A percentile compares a stretch with the other conserved stretches of the same genome.
phyloP scores from a whole-genome alignment of 495 filamentous ascomycete genomes.

The Talaromyces borbonicus region DNA sequence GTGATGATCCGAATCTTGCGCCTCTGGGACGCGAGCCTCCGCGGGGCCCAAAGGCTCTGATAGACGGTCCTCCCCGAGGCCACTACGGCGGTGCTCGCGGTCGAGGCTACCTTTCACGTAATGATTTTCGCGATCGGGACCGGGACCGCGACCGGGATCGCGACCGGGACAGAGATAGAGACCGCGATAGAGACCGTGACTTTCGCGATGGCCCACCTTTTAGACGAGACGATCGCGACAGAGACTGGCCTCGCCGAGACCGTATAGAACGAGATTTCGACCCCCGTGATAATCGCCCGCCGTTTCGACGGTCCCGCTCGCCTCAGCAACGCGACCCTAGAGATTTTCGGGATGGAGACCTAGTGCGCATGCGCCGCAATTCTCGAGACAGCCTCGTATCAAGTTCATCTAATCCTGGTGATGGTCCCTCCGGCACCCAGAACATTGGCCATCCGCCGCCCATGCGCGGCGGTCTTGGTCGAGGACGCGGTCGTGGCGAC shows the following conservation, averaged over 20 bases:
- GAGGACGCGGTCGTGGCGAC: conserved; percentile 56
- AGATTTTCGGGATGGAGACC: conserved; percentile 38
- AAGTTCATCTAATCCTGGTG: conserved; percentile 56
- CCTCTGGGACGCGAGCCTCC: conserved; percentile 49
- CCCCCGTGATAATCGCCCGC: conserved; percentile 26
- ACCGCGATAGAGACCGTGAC: conserved; percentile 22
- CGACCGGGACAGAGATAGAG: conserved; percentile 25
- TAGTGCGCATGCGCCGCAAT: conserved; percentile 43
- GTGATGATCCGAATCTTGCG: conserved; percentile 27
- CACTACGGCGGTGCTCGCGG: conserved; percentile 31
- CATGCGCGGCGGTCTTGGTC: conserved; percentile 43
- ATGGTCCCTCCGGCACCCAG: conserved; percentile 38
- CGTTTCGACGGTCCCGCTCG: conserved; percentile 37
- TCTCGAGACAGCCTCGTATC: conserved; percentile 57
- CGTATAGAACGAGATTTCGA: conserved; percentile 34
- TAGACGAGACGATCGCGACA: conserved; percentile 23
- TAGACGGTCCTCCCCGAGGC: conserved; percentile 52
- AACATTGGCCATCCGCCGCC: conserved; percentile 31
- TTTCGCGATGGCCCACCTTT: conserved; percentile 19
- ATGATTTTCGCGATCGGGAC: conserved; percentile 33
- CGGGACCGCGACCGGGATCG: conserved; percentile 22
- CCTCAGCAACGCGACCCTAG: conserved; percentile 22
- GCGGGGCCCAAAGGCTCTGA: conserved; percentile 58
- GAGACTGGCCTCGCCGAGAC: conserved; percentile 24
- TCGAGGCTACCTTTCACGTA: conserved; percentile 20